A percentile compares a stretch with the other conserved stretches of the same genome.
Conservation (phyloP, 2,329 filamentous ascomycete genomes). For the Leptosphaerulina australis region DNA sequence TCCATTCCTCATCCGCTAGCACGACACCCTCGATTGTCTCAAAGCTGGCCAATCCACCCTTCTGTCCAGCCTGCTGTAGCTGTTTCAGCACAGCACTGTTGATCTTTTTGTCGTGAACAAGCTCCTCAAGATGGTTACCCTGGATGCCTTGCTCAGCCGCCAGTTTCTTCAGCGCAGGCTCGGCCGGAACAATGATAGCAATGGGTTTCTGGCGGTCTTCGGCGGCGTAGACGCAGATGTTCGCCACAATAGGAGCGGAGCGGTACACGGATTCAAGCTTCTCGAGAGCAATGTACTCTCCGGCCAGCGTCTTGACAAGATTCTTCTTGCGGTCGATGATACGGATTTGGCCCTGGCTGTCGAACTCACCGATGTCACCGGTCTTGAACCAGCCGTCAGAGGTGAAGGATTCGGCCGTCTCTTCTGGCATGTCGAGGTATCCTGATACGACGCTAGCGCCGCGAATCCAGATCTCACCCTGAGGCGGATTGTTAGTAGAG, state of each 20-base stretch:
- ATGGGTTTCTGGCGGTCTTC: constrained; percentile 76
- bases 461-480: constrained; percentile 91
- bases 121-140: constrained; percentile 68
- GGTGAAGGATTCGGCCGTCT: constrained; percentile 78
- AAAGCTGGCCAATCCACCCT: constrained; percentile 69
- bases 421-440: constrained; percentile 85
- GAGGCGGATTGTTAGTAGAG: constrained; percentile 74
- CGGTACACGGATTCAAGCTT: constrained; percentile 93
- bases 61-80: constrained; percentile 67
- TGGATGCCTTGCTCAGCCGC: constrained; percentile 65
- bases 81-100: constrained; percentile 71
- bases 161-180: constrained; percentile 62
- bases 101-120: constrained; percentile 72
- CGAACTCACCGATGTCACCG: constrained; percentile 92
- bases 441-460: constrained; percentile 75
- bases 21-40: constrained; percentile 80
- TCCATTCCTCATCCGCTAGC: constrained; percentile 86
- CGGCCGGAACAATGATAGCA: constrained; percentile 74
- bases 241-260: constrained; percentile 75
- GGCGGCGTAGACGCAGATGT: constrained; percentile 87
- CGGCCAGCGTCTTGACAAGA: constrained; percentile 91
- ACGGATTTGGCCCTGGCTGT: constrained; percentile 75
- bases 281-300: constrained; percentile 96
- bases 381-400: constrained; percentile 96
- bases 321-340: constrained; percentile 99